Percentiles rank a stretch among this genome's conserved stretches.
These are phyloP conservation scores for Pythium rhizo-oryzae DNA, from an alignment of 352 stramenopile genomes.

Conservation along the genomic window DNA sequence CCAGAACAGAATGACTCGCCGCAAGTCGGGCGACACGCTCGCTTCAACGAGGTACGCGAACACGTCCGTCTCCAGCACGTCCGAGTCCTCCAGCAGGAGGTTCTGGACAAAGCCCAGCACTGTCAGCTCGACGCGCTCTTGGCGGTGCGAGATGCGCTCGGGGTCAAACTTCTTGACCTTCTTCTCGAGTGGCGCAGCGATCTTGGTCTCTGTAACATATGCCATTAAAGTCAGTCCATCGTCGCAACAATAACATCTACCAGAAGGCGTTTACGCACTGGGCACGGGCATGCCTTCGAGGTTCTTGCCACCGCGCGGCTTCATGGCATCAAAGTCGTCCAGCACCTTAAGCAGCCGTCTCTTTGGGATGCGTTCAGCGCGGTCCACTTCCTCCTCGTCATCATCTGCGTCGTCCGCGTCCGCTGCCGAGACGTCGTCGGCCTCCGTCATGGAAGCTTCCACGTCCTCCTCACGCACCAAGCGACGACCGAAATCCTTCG, in stretches of 20 bases:
- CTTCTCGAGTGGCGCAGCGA: slow-evolving; percentile 67
- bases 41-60: slow-evolving; percentile 73
- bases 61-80: slow-evolving; percentile 58
- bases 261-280: slow-evolving; percentile 39
- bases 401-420: slow-evolving; percentile 24
- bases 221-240: neutral
- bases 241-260: neutral
- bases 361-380: slow-evolving; percentile 72
- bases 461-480: slow-evolving; percentile 29
- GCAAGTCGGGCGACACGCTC: slow-evolving; percentile 68
- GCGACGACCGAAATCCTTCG: slow-evolving; percentile 55
- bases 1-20: slow-evolving; percentile 72
- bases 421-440: slow-evolving; percentile 4
- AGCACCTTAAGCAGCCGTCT: slow-evolving; percentile 74
- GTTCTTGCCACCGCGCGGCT: slow-evolving; percentile 42
- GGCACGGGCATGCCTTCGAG: slow-evolving; percentile 48
- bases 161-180: slow-evolving; percentile 63
- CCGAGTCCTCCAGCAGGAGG: slow-evolving; percentile 63
- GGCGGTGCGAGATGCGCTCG: slow-evolving; percentile 70
- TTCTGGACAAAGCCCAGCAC: slow-evolving; percentile 75
- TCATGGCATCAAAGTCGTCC: slow-evolving; percentile 55
- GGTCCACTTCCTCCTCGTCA: slow-evolving; percentile 54
- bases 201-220: slow-evolving; percentile 65
- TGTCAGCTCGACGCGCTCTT: slow-evolving; percentile 69
- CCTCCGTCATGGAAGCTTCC: slow-evolving; percentile 2